phyloP scores from a whole-genome alignment of 2,329 filamentous ascomycete genomes.

The Aspergillus uvarum region DNA sequence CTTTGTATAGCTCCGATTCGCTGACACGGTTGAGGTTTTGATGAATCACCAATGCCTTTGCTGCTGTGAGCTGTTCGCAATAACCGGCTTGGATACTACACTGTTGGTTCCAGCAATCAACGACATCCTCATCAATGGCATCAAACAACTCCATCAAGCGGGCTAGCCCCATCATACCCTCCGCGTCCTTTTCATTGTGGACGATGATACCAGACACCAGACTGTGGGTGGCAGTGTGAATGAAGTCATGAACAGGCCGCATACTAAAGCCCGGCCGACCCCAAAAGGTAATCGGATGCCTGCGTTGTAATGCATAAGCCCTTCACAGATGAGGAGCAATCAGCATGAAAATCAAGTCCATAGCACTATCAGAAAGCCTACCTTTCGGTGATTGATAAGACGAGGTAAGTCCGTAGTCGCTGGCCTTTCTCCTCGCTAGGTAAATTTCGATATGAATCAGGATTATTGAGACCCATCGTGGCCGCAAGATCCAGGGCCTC shows the following conservation, averaged over 20 bases:
- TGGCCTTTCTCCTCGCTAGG: slow-evolving; percentile 41
- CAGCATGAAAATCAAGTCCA: not conserved
- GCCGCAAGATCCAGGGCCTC: slow-evolving; percentile 58
- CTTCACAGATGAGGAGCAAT: slow-evolving; percentile 20
- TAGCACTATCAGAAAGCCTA: slow-evolving; percentile 9
- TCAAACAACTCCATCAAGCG: slow-evolving; percentile 48
- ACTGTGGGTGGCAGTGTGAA: slow-evolving; percentile 36
- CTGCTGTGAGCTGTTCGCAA: slow-evolving; percentile 65
- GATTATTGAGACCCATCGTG: slow-evolving; percentile 42
- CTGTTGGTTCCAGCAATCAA: slow-evolving; percentile 46
- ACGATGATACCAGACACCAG: slow-evolving; percentile 43
- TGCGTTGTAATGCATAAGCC: slow-evolving; percentile 45
- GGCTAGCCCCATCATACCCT: slow-evolving; percentile 45
- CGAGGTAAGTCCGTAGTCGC: slow-evolving; percentile 36
- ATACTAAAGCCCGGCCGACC: slow-evolving; percentile 42
- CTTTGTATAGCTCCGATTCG: slow-evolving; percentile 37
- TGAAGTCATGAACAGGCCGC: slow-evolving; percentile 43
- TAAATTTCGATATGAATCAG: slow-evolving; percentile 39
- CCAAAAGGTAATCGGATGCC: slow-evolving; percentile 44
- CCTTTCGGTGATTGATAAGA: slow-evolving; percentile 41
- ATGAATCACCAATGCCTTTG: slow-evolving; percentile 53
- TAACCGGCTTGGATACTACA: slow-evolving; percentile 62
- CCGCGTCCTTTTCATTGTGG: slow-evolving; percentile 45
- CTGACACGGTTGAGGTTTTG: slow-evolving; percentile 35
- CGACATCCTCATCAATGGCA: slow-evolving; percentile 45